Evolutionary conservation across 371 early-diverging fungal species (phyloP), one percentile per base, ranked within the genome.

Genomic region (Mortierella sp.): DNA sequence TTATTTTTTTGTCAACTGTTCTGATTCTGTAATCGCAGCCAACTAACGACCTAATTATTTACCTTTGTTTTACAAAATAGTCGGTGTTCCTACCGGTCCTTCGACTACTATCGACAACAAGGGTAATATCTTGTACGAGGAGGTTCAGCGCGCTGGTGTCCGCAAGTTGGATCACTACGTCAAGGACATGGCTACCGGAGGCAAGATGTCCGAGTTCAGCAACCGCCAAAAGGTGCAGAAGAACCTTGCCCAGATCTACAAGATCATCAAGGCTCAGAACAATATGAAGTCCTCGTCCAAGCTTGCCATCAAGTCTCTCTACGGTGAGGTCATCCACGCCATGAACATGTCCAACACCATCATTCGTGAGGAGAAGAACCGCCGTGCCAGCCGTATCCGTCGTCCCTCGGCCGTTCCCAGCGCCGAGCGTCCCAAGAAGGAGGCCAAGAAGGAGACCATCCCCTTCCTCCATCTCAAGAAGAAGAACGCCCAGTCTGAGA

Each of bases 41-140:
- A 34, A 51, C 26, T 55, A 44, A 28, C 48, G 0, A 28, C 10
- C 0, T 31, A 6, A 50, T 48, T 57, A 11, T 70, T 74, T 80
- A 40, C 43, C 3, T 44, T 53, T 44, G 16, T 1, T 31, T 24
- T 13, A 26, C 28, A 31, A 69, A 21, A 43, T 81, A 91, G 90
- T 94, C 57, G 90, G 86, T 74, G 89, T 90, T 85, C 97, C 97
- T 53, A 97, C 96, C 67, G 93, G 91, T 69, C 98, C 98, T 71
- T 90, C 90, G 78, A 97, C 98, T 13, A 81, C 89, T 75, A 92
- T 97, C 71, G 90, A 94, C 46, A 95, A 92, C 73, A 91, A 91
- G 84, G 98, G 98, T 76, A 93, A 95, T 81, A 94, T 98, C 74
- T 84, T 91, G 72, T 98, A 97, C 89, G 88, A 89, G 51, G 98